Evolutionary conservation across 2,329 filamentous ascomycete species (phyloP).

Genomic region (Pseudocercospora ulei): DNA sequence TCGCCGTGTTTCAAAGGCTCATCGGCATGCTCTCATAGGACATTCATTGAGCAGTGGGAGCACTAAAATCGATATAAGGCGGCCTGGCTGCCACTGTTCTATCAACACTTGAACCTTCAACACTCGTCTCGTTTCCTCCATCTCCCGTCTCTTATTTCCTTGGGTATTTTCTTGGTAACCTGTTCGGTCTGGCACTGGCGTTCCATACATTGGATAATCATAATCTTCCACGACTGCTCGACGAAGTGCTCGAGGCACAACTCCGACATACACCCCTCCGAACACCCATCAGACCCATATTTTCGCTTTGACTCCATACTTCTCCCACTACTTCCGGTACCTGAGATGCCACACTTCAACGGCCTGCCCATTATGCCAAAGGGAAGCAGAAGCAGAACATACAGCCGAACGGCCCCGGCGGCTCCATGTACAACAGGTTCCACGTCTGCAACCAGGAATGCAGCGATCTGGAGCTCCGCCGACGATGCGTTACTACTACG

Average conservation of each 20-base stretch:
- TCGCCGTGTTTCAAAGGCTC: slow-evolving; percentile 20
- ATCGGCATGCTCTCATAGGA: slow-evolving; percentile 10
- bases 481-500: slow-evolving; percentile 65
- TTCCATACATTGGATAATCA: slow-evolving; percentile 18
- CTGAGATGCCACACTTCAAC: slow-evolving; percentile 27
- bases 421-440: slow-evolving; percentile 32
- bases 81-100: slow-evolving; percentile 10
- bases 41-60: not conserved
- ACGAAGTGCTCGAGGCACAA: slow-evolving; percentile 25
- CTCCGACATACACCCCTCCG: too few species aligned
- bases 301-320: too few species aligned
- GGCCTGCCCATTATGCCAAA: slow-evolving; percentile 40
- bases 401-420: slow-evolving; percentile 26
- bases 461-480: slow-evolving; percentile 54
- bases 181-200: slow-evolving; percentile 32
- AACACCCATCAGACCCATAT: too few species aligned
- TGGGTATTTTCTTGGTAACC: slow-evolving; percentile 28
- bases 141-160: slow-evolving; percentile 28
- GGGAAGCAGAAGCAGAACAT: slow-evolving; percentile 32
- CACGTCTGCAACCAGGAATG: slow-evolving; percentile 34
- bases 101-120: slow-evolving; percentile 8
- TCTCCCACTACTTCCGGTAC: slow-evolving; percentile 9
- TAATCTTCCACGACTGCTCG: slow-evolving; percentile 16
- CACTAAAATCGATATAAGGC: slow-evolving; percentile 21
- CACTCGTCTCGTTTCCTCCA: slow-evolving; percentile 16